phyloP scores from a whole-genome alignment of 108 stramenopile species.

The Discostella stelligeroides region DNA sequence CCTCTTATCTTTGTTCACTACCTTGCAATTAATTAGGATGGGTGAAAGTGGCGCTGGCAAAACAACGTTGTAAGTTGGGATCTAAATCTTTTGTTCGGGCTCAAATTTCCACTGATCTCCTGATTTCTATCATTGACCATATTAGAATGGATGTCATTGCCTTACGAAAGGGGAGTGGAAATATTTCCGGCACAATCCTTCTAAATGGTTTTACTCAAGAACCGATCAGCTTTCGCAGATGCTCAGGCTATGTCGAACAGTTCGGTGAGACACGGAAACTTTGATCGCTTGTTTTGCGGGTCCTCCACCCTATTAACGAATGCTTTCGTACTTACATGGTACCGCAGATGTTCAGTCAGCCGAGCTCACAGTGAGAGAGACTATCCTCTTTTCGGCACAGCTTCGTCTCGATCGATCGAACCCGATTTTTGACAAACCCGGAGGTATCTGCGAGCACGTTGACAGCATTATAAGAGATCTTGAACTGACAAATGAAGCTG shows the following conservation, averaged over 20 bases:
- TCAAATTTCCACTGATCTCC: not conserved
- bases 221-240: conserved; percentile 39
- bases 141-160: conserved; percentile 53
- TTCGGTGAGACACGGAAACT: conserved; percentile 32
- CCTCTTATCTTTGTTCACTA: no score
- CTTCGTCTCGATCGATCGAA: conserved; percentile 59
- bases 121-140: not conserved
- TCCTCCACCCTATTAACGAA: not conserved
- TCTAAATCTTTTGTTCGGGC: not conserved
- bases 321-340: not conserved
- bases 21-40: conserved; percentile 15
- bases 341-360: conserved; percentile 69
- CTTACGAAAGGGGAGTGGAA: conserved; percentile 38
- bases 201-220: conserved; percentile 53
- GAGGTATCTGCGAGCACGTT: conserved; percentile 49
- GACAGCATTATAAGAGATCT: conserved; percentile 59
- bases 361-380: conserved; percentile 68
- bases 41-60: conserved; percentile 27
- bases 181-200: conserved; percentile 58
- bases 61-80: conserved; percentile 24
- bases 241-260: conserved; percentile 84
- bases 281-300: not conserved
- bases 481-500: conserved; percentile 61
- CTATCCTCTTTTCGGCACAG: conserved; percentile 65
- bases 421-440: conserved; percentile 20